phyloP scores from a whole-genome alignment of 345 rosid species.

The Syzygium grande region DNA sequence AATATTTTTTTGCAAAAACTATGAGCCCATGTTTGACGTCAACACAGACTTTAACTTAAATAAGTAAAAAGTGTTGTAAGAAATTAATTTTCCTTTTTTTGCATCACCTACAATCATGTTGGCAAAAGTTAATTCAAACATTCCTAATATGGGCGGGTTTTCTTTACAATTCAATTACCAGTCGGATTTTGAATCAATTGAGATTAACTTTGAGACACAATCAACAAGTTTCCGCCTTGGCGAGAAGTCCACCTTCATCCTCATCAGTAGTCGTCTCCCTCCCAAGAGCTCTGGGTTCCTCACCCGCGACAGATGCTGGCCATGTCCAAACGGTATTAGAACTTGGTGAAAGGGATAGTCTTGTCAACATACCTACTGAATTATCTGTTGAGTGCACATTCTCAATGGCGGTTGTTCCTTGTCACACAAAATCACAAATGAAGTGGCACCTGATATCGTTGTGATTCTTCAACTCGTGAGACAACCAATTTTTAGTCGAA shows the following conservation, averaged over 20 bases:
- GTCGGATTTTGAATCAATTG: not conserved
- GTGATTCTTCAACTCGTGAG: not conserved
- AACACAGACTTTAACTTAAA: not conserved
- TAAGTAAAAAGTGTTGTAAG: not conserved
- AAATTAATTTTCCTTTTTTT: too few relatives aligned
- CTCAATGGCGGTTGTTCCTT: too few relatives aligned
- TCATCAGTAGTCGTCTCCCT: not conserved
- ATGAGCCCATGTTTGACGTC: not conserved
- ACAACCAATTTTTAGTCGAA: not conserved
- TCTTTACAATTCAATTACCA: not conserved
- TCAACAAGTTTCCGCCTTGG: too few relatives aligned
- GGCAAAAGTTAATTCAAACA: not conserved
- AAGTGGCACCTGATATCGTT: not conserved
- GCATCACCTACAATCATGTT: not conserved
- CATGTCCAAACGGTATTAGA: not conserved
- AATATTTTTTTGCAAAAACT: too few relatives aligned
- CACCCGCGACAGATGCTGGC: not conserved
- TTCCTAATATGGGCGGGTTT: not conserved
- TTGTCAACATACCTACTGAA: not conserved
- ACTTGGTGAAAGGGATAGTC: not conserved
- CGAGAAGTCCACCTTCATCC: not conserved
- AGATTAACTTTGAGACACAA: too few relatives aligned
- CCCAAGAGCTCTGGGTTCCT: not conserved
- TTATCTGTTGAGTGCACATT: too few relatives aligned
- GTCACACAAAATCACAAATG: too few relatives aligned